These are phyloP conservation scores for Cucurbita ficifolia DNA, from an alignment of 306 rosid genomes.

Conservation along the genomic window DNA sequence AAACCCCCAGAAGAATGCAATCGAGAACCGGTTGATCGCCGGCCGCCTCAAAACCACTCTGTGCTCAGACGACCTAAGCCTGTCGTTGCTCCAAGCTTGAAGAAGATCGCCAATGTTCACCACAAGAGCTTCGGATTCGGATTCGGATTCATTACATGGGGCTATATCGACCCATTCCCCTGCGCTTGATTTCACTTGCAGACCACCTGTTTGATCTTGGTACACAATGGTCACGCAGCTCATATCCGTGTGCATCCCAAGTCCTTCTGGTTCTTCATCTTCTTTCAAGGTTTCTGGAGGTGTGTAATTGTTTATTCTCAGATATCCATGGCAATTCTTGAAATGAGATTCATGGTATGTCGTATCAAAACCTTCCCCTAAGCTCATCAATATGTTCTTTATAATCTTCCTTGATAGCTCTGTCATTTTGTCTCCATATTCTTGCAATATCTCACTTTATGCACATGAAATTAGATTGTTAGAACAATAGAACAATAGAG, in stretches of 20 bases:
- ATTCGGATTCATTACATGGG: slow-evolving; percentile 39
- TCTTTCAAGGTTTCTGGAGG: slow-evolving; percentile 30
- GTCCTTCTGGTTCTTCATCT: slow-evolving; percentile 50
- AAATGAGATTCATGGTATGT: slow-evolving; percentile 43
- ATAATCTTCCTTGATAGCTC: slow-evolving; percentile 49
- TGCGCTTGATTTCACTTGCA: slow-evolving; percentile 64
- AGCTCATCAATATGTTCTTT: slow-evolving; percentile 39
- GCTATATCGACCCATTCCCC: slow-evolving; percentile 72
- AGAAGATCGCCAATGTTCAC: slow-evolving; percentile 85
- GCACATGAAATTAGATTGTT: slow-evolving; percentile 1
- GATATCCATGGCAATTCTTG: slow-evolving; percentile 65
- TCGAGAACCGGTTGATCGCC: slow-evolving; percentile 39
- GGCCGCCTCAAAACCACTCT: slow-evolving; percentile 57
- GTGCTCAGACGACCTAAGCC: slow-evolving; percentile 71
- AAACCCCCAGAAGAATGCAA: slow-evolving; percentile 92
- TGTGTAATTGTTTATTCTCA: slow-evolving; percentile 71
- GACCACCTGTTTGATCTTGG: slow-evolving; percentile 84
- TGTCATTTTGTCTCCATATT: slow-evolving; percentile 78
- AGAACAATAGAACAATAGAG: neutral
- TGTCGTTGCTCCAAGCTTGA: slow-evolving; percentile 94
- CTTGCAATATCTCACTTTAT: slow-evolving; percentile 56
- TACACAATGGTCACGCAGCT: slow-evolving; percentile 70
- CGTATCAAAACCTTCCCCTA: slow-evolving; percentile 46
- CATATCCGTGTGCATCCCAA: slow-evolving; percentile 95
- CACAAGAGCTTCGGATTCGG: slow-evolving; percentile 25